Conservation (phyloP, 2,329 filamentous ascomycete species). For the Colletotrichum musae region DNA sequence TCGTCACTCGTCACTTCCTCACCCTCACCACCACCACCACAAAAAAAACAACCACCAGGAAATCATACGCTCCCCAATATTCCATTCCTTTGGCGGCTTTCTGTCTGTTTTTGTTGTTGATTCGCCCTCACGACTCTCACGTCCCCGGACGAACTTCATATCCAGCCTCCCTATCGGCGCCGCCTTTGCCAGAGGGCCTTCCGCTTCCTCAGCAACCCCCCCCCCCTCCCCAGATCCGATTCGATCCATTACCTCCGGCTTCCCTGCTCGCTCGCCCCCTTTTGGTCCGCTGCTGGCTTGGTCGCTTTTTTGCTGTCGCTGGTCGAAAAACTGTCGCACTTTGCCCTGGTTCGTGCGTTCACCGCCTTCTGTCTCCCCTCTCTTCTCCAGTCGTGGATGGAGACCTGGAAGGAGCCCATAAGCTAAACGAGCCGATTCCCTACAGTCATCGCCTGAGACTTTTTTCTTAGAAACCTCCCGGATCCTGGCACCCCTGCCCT, state of each 20-base stretch:
- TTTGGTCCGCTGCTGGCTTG: conserved; percentile 33
- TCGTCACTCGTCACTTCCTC: conserved; percentile 25
- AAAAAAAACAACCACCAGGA: conserved; percentile 13
- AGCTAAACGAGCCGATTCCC: conserved; percentile 41
- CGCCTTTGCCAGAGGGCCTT: conserved; percentile 14
- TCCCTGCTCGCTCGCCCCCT: conserved; percentile 31
- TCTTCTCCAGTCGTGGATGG: conserved; percentile 39
- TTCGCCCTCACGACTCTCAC: conserved; percentile 18
- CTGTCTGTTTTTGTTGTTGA: conserved; percentile 34
- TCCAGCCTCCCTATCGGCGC: neutral
- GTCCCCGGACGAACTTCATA: neutral
- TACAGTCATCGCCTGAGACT: conserved; percentile 39
- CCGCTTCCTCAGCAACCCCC: conserved; percentile 14
- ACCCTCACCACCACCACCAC: conserved; percentile 3
- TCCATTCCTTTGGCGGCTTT: conserved; percentile 37
- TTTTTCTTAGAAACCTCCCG: conserved; percentile 38
- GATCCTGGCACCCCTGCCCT: conserved; percentile 40
- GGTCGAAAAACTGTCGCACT: conserved; percentile 36
- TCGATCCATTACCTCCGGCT: conserved; percentile 38
- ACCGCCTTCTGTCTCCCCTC: conserved; percentile 40
- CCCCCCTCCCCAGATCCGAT: conserved; percentile 22
- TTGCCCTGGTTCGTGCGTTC: conserved; percentile 40
- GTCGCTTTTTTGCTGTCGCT: conserved; percentile 33
- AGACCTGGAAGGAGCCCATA: conserved; percentile 33
- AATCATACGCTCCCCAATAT: neutral